These are phyloP conservation scores for Sclerotinia borealis DNA, from an alignment of 2,329 filamentous ascomycete genomes.

Conservation along the genomic window DNA sequence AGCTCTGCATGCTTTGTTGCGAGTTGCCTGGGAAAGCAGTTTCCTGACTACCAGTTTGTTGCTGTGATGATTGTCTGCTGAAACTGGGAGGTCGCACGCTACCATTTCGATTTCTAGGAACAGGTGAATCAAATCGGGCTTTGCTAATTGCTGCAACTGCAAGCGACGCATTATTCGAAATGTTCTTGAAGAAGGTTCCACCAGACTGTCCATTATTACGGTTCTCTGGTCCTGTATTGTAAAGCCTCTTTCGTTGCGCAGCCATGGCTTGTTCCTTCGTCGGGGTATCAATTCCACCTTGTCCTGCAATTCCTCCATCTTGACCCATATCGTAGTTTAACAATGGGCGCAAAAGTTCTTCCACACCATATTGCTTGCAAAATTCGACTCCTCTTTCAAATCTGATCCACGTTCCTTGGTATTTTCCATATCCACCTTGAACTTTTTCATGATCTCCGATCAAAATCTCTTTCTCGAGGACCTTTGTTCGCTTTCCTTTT, in stretches of 20 bases:
- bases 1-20: slow-evolving; percentile 73
- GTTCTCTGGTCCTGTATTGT: slow-evolving; percentile 67
- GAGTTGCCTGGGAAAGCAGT: slow-evolving; percentile 67
- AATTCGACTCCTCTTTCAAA: slow-evolving; percentile 90
- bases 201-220: slow-evolving; percentile 63
- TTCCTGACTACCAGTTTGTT: slow-evolving; percentile 52
- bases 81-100: slow-evolving; percentile 63
- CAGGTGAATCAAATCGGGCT: slow-evolving; percentile 85
- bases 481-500: slow-evolving; percentile 96
- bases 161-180: slow-evolving; percentile 85
- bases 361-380: slow-evolving; percentile 73
- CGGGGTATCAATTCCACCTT: slow-evolving; percentile 80
- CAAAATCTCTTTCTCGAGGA: slow-evolving; percentile 94
- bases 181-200: slow-evolving; percentile 95
- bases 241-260: slow-evolving; percentile 85
- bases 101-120: slow-evolving; percentile 53
- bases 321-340: slow-evolving; percentile 76
- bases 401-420: slow-evolving; percentile 97
- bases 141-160: slow-evolving; percentile 96
- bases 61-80: slow-evolving; percentile 67
- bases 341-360: slow-evolving; percentile 67
- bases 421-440: slow-evolving; percentile 96
- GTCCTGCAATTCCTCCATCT: slow-evolving; percentile 64
- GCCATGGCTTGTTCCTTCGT: slow-evolving; percentile 99
- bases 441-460: slow-evolving; percentile 97